Conservation (phyloP, 257 asterid genomes). For the Nicotiana tomentosiformis region DNA sequence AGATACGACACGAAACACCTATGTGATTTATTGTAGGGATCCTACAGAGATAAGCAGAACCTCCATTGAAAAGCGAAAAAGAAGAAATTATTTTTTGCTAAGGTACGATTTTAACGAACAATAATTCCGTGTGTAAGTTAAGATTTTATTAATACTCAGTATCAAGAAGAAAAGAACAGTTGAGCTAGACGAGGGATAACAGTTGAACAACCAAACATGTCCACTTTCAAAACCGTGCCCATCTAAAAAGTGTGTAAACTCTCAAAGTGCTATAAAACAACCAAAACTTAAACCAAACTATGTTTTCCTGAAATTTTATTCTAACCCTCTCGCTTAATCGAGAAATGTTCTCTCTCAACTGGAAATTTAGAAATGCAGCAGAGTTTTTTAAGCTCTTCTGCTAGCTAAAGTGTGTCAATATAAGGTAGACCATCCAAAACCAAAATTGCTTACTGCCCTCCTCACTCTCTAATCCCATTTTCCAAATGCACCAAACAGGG, state of each 20-base stretch:
- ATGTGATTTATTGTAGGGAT: background rate
- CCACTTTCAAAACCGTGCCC: background rate
- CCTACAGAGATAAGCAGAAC: background rate
- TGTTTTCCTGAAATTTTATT: background rate
- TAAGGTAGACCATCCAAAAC: background rate
- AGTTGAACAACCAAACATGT: background rate
- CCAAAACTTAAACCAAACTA: background rate
- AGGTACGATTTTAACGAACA: too few relatives aligned
- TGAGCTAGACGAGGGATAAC: background rate
- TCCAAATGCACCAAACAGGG: background rate
- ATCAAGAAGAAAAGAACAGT: background rate
- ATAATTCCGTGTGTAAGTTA: too few relatives aligned
- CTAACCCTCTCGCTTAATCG: background rate
- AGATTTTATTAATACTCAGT: too few relatives aligned
- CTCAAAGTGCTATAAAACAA: background rate
- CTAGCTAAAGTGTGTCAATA: background rate
- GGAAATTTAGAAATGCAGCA: too few relatives aligned
- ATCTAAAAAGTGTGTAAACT: background rate
- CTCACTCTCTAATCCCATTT: background rate
- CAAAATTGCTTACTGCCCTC: background rate
- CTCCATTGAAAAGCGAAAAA: background rate
- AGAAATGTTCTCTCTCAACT: too few relatives aligned
- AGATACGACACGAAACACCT: background rate
- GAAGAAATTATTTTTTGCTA: background rate
- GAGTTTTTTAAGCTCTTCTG: background rate